Evolutionary conservation across 768 basidiomycete species (phyloP).

Genomic region (button mushroom (Agaricus bisporus)): DNA sequence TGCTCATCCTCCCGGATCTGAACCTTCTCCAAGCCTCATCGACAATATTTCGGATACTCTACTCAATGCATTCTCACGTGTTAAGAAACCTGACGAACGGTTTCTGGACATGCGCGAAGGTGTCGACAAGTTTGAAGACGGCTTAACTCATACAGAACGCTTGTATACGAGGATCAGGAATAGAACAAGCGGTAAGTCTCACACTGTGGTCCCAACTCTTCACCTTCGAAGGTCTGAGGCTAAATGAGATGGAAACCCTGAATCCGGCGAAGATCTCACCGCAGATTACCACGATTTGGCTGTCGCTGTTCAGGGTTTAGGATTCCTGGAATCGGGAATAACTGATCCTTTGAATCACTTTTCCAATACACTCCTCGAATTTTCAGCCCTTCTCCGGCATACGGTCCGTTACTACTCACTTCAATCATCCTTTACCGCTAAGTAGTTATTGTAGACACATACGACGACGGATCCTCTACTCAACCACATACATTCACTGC

Average conservation of each 20-base stretch:
- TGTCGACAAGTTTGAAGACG: conserved; percentile 96
- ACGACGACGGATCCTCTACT: conserved; percentile 91
- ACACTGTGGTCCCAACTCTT: conserved; percentile 18
- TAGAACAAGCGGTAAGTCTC: conserved; percentile 79
- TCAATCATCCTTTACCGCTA: not conserved
- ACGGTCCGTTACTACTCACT: conserved; percentile 42
- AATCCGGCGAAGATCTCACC: conserved; percentile 88
- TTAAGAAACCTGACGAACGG: conserved; percentile 95
- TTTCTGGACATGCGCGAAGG: conserved; percentile 89
- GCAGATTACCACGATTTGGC: conserved; percentile 97
- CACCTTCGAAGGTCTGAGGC: conserved; percentile 60
- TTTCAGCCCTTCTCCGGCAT: conserved; percentile 84
- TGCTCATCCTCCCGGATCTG: conserved; percentile 86
- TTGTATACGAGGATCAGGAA: conserved; percentile 73
- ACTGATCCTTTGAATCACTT: conserved; percentile 97
- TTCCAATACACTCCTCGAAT: conserved; percentile 92
- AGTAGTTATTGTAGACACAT: conserved; percentile 52
- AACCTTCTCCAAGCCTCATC: conserved; percentile 72
- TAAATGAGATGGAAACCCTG: conserved; percentile 78
- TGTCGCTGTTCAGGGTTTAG: conserved; percentile 92
- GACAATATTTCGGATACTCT: conserved; percentile 96
- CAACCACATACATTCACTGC: conserved; percentile 80
- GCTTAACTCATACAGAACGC: conserved; percentile 75
- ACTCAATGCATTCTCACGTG: conserved; percentile 91
- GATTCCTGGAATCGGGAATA: conserved; percentile 97